Evolutionary conservation across 352 stramenopile genomes (phyloP).

Genomic region (Globisporangium iwayamae): DNA sequence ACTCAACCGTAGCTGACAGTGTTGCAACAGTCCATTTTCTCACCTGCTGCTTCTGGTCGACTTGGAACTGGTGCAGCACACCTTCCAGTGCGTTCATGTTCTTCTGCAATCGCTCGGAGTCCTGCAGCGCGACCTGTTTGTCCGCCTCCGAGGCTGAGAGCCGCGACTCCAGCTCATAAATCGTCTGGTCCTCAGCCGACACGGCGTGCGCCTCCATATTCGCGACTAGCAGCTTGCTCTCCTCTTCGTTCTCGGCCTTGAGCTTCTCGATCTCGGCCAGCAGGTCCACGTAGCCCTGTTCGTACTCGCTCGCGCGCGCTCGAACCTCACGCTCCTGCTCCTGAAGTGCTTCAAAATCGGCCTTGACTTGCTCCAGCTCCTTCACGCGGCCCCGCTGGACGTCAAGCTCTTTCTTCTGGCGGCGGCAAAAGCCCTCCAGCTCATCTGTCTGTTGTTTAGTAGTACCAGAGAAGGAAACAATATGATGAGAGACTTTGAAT

Average conservation of each 20-base stretch:
- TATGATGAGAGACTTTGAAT: neutral
- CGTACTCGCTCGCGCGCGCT: slow-evolving; percentile 51
- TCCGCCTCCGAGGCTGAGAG: slow-evolving; percentile 56
- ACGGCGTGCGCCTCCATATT: slow-evolving; percentile 43
- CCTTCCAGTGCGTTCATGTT: slow-evolving; percentile 55
- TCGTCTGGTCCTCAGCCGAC: slow-evolving; percentile 45
- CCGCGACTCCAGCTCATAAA: slow-evolving; percentile 64
- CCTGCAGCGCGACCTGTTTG: slow-evolving; percentile 53
- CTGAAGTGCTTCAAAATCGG: slow-evolving; percentile 31
- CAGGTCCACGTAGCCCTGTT: slow-evolving; percentile 61
- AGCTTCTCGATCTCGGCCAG: slow-evolving; percentile 46
- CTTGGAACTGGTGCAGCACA: slow-evolving; percentile 64
- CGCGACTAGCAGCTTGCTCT: slow-evolving; percentile 44
- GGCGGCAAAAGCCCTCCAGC: slow-evolving; percentile 32
- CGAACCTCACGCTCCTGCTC: slow-evolving; percentile 36
- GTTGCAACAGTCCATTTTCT: neutral
- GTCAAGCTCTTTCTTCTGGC: slow-evolving; percentile 33
- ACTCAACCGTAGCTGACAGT: neutral
- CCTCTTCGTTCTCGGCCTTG: slow-evolving; percentile 42
- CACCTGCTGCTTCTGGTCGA: slow-evolving; percentile 51
- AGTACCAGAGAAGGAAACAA: neutral
- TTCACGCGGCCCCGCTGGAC: slow-evolving; percentile 26
- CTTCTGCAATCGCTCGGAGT: slow-evolving; percentile 48
- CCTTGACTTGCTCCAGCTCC: slow-evolving; percentile 27
- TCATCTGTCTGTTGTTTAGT: slow-evolving; percentile 30